phyloP scores from a whole-genome alignment of 106 monocot species.

The Dactylorhiza incarnata region DNA sequence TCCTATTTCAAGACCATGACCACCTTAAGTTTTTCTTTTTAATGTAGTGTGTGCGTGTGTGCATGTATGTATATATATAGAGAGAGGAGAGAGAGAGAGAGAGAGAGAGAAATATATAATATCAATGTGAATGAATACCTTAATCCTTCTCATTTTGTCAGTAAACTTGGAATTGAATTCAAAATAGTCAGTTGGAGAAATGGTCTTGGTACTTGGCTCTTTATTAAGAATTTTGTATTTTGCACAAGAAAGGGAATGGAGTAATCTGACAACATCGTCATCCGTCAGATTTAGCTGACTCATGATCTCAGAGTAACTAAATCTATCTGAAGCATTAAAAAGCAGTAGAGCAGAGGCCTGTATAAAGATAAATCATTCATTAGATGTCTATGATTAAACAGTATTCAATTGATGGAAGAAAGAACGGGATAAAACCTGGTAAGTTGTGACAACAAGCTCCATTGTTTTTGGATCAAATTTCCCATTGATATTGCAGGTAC shows the following conservation, averaged over 20 bases:
- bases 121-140: slow-evolving; percentile 45
- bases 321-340: slow-evolving; percentile 68
- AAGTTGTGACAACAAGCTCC: slow-evolving; percentile 77
- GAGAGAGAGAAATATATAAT: too few relatives aligned
- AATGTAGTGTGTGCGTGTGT: too few relatives aligned
- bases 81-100: too few relatives aligned
- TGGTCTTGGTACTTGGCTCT: slow-evolving; percentile 66
- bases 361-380: slow-evolving; percentile 4
- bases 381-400: background rate
- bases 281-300: slow-evolving; percentile 59
- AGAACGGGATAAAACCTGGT: slow-evolving; percentile 8
- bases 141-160: slow-evolving; percentile 79
- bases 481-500: slow-evolving; percentile 70
- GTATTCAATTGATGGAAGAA: background rate
- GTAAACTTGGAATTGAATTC: slow-evolving; percentile 92
- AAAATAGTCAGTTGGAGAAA: slow-evolving; percentile 63
- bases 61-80: too few relatives aligned
- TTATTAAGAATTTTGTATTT: slow-evolving; percentile 86
- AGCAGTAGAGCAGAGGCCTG: slow-evolving; percentile 67
- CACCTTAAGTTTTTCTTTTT: too few relatives aligned
- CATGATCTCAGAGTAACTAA: slow-evolving; percentile 85
- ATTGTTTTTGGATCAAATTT: slow-evolving; percentile 69
- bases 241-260: slow-evolving; percentile 89
- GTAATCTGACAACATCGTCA: slow-evolving; percentile 71
- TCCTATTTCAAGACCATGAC: too few relatives aligned